A percentile compares a stretch with the other conserved stretches of the same genome.
Conservation (phyloP, 1,284 basidiomycete genomes). For the Exobasidium rhododendri region DNA sequence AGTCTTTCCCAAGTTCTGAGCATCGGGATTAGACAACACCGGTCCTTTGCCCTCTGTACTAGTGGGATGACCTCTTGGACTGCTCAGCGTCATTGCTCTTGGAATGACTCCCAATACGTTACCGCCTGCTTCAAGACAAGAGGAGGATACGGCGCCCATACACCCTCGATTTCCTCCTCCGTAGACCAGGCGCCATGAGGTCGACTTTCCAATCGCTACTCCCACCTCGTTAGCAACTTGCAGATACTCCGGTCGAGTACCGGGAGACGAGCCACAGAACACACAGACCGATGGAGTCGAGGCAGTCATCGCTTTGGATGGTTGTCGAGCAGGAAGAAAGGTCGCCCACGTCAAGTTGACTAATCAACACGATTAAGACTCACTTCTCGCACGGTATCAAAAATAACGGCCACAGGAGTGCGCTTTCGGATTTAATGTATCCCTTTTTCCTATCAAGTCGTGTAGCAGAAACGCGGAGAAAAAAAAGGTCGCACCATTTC, state of each 20-base stretch:
- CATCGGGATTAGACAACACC: constrained; percentile 45
- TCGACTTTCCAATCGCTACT: constrained; percentile 65
- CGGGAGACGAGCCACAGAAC: constrained; percentile 53
- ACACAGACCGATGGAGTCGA: constrained; percentile 43
- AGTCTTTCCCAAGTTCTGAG: constrained; percentile 21
- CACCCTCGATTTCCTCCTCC: constrained; percentile 75
- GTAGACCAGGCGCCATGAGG: constrained; percentile 69
- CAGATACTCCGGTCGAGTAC: constrained; percentile 39
- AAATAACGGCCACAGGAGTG: too few species aligned
- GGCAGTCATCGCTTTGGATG: not conserved
- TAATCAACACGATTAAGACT: too few species aligned
- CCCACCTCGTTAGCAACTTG: constrained; percentile 64
- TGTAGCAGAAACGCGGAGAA: too few species aligned
- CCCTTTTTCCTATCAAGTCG: too few species aligned
- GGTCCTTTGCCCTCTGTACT: constrained; percentile 41
- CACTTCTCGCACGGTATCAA: too few species aligned
- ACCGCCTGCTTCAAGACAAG: constrained; percentile 68
- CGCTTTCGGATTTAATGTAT: too few species aligned
- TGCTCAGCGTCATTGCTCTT: constrained; percentile 63
- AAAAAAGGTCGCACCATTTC: too few species aligned
- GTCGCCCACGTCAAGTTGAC: too few species aligned
- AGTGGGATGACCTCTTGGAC: constrained; percentile 30
- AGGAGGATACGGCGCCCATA: constrained; percentile 78
- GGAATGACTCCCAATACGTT: constrained; percentile 78
- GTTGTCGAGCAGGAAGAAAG: not conserved